Conservation (phyloP, 805 yeast genomes). For the Tetrapisispora fleetii region DNA sequence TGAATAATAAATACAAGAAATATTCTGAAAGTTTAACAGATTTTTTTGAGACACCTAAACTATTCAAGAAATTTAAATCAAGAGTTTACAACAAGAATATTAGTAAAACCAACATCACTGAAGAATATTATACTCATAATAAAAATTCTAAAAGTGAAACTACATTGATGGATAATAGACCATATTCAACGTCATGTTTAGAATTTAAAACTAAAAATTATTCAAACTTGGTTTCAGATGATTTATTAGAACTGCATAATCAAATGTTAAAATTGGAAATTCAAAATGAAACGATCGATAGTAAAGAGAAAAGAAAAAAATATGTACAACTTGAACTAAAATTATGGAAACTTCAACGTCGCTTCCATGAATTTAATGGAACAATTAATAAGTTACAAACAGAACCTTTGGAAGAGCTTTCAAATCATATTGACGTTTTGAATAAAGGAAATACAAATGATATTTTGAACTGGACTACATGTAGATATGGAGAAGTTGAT, state of each 20-base stretch:
- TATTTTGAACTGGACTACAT: constrained; percentile 23
- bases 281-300: neutral
- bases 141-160: neutral
- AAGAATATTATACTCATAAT: neutral
- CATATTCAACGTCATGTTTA: constrained; percentile 11
- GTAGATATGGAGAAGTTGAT: constrained; percentile 28
- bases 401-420: constrained; percentile 15
- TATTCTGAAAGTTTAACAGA: constrained; percentile 2
- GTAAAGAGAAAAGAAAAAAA: constrained; percentile 5
- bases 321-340: constrained; percentile 11
- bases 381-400: constrained; percentile 9
- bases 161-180: constrained; percentile 3
- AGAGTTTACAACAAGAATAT: neutral
- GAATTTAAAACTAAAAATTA: constrained; percentile 12
- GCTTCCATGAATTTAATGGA: constrained; percentile 12
- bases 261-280: constrained; percentile 3
- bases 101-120: neutral
- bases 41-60: constrained; percentile 11
- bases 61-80: constrained; percentile 2
- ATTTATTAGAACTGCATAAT: constrained; percentile 25
- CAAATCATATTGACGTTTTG: constrained; percentile 19
- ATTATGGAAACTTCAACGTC: constrained; percentile 22
- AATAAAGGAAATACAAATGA: constrained; percentile 20
- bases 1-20: constrained; percentile 1
- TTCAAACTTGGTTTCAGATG: constrained; percentile 18